Conservation (phyloP, 768 basidiomycete genomes). For the Fistulinella prunicolor region DNA sequence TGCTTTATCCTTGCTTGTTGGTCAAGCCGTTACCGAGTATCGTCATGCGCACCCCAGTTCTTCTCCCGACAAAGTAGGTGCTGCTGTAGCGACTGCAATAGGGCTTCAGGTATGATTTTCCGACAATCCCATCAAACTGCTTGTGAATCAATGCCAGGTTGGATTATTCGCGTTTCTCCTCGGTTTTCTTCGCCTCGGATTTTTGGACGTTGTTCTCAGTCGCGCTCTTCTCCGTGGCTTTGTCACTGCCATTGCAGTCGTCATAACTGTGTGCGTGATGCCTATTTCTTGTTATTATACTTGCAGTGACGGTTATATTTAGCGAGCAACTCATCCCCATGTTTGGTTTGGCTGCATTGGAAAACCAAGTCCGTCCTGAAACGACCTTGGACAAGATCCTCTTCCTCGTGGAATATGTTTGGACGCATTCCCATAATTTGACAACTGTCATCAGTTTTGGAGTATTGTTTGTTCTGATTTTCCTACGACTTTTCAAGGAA, state of each 20-base stretch:
- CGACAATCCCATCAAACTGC: background rate
- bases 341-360: conserved; percentile 69
- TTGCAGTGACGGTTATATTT: background rate
- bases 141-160: conserved; percentile 42
- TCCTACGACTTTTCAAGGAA: conserved; percentile 55
- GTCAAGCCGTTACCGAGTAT: conserved; percentile 77
- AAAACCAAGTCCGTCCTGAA: conserved; percentile 54
- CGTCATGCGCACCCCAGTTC: conserved; percentile 45
- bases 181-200: conserved; percentile 86
- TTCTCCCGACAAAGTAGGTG: conserved; percentile 48
- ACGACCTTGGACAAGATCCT: conserved; percentile 72
- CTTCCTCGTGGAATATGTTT: conserved; percentile 65
- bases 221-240: conserved; percentile 87
- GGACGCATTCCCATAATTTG: conserved; percentile 54
- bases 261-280: conserved; percentile 73
- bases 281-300: background rate
- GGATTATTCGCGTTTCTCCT: conserved; percentile 83
- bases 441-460: conserved; percentile 77
- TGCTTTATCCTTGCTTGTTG: conserved; percentile 79
- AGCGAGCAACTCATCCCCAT: conserved; percentile 89
- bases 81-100: conserved; percentile 76
- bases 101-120: conserved; percentile 65
- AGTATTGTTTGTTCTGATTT: conserved; percentile 63
- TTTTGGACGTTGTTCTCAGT: conserved; percentile 90
- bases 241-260: conserved; percentile 77